Conservation (phyloP, 2,329 filamentous ascomycete genomes). For the Fusarium austroafricanum region DNA sequence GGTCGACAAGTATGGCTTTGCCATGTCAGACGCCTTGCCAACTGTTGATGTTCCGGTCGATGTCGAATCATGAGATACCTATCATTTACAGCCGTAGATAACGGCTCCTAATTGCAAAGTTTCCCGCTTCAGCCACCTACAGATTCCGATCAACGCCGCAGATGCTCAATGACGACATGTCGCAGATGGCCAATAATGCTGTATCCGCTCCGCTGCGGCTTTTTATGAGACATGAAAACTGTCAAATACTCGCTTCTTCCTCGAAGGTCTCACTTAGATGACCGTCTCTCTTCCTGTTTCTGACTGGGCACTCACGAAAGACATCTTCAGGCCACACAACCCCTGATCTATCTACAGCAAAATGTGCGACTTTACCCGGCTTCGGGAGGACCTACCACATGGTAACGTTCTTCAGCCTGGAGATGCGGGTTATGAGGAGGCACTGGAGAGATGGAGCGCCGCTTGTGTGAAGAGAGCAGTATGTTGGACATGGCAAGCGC, state of each 20-base stretch:
- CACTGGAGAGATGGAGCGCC: constrained; percentile 51
- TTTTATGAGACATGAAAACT: constrained; percentile 19
- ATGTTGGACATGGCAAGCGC: background rate
- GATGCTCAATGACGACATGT: constrained; percentile 41
- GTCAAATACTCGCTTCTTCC: constrained; percentile 28
- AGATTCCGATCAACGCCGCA: background rate
- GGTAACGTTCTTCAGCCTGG: constrained; percentile 48
- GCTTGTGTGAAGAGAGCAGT: constrained; percentile 52
- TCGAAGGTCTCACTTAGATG: background rate
- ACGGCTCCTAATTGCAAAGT: background rate
- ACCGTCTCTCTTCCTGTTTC: background rate
- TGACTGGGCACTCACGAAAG: background rate
- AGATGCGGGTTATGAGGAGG: constrained; percentile 48
- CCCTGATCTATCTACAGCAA: background rate
- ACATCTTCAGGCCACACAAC: background rate
- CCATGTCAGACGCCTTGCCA: constrained; percentile 36
- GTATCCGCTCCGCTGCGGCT: constrained; percentile 15
- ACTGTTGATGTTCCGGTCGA: constrained; percentile 29
- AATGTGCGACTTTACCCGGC: constrained; percentile 34
- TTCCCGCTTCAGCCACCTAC: constrained; percentile 5
- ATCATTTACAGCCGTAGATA: background rate
- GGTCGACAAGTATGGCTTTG: constrained; percentile 45
- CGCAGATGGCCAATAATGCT: constrained; percentile 18
- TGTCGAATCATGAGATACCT: constrained; percentile 10
- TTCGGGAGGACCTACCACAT: constrained; percentile 19